phyloP scores from a whole-genome alignment of 139 green algal genomes.

The Chlamydomonas schloesseri region DNA sequence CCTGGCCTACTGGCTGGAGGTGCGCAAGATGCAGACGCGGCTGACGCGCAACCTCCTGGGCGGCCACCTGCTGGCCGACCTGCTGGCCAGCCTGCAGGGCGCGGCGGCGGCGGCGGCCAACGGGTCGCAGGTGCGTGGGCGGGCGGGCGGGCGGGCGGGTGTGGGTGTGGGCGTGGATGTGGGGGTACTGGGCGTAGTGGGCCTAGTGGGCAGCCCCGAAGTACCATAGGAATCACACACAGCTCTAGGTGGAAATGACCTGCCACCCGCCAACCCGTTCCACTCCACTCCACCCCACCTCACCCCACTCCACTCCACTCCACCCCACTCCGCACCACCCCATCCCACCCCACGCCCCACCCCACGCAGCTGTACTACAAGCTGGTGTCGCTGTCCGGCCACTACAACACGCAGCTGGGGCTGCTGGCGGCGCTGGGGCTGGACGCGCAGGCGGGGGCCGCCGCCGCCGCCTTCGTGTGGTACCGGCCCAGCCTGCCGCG shows the following conservation, averaged over 20 bases:
- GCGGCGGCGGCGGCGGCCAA: not conserved
- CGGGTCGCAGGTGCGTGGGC: not conserved
- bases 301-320: no score
- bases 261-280: no score
- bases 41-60: constrained; percentile 62
- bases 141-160: not conserved
- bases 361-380: constrained; percentile 56
- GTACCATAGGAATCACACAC: no score
- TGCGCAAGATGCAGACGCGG: constrained; percentile 55
- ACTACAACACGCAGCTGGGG: constrained; percentile 74
- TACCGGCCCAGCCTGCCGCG: constrained; percentile 40
- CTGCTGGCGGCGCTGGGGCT: constrained; percentile 58
- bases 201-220: no score
- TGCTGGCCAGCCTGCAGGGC: constrained; percentile 36
- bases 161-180: no score
- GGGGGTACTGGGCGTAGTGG: no score
- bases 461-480: constrained; percentile 25
- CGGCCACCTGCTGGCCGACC: constrained; percentile 55
- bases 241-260: no score
- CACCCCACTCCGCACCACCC: no score
- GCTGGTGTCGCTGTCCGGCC: constrained; percentile 55
- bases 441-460: constrained; percentile 16
- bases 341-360: not conserved
- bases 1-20: constrained; percentile 70
- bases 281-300: no score